Evolutionary conservation across 768 basidiomycete genomes (phyloP).

Genomic region (Lanmaoa rubissima): DNA sequence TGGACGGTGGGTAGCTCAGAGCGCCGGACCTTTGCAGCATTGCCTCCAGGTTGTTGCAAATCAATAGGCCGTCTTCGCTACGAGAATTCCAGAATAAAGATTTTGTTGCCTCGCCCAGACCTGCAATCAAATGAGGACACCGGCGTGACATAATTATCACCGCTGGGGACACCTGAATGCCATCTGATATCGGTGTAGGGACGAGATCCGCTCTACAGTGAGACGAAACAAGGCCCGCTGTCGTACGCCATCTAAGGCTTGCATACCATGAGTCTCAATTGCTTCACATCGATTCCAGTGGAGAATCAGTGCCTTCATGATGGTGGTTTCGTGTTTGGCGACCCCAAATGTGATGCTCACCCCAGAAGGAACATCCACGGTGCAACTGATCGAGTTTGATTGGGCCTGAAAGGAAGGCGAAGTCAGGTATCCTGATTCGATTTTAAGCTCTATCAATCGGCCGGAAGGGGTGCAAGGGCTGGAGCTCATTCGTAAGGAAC

Average conservation of each 20-base stretch:
- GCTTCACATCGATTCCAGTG: background rate
- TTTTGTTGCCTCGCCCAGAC: background rate
- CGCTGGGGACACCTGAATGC: background rate
- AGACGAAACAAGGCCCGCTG: background rate
- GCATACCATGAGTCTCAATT: background rate
- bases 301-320: too few species aligned
- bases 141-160: background rate
- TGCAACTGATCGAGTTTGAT: too few species aligned
- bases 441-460: too few species aligned
- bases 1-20: background rate
- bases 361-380: too few species aligned
- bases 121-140: background rate
- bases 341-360: too few species aligned
- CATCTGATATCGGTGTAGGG: background rate
- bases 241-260: background rate
- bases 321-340: too few species aligned
- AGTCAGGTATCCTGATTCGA: too few species aligned
- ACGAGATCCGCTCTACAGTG: conserved; percentile 15
- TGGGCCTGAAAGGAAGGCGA: too few species aligned
- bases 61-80: background rate
- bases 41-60: background rate
- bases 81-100: background rate
- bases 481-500: too few species aligned
- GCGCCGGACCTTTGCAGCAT: background rate
- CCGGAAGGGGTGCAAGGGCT: too few species aligned